Conservation (phyloP, 2,329 filamentous ascomycete genomes). For the Aureobasidium sp. region DNA sequence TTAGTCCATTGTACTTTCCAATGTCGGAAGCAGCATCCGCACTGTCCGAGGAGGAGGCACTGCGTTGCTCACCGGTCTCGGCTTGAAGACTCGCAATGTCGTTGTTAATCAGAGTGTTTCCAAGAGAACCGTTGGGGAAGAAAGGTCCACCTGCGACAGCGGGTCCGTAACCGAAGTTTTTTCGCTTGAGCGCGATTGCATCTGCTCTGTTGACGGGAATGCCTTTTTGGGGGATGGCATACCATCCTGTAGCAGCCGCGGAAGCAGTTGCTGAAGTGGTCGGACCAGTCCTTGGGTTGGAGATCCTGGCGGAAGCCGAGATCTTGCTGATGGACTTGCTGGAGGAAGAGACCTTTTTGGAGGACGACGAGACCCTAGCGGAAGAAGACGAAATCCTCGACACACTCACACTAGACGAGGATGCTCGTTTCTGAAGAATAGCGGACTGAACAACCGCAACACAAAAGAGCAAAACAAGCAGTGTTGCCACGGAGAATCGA, state of each 20-base stretch:
- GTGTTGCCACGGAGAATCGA: neutral
- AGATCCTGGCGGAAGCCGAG: neutral
- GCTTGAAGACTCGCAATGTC: neutral
- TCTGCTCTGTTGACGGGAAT: neutral
- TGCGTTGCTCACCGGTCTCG: neutral
- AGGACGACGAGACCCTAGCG: neutral
- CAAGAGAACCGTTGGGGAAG: neutral
- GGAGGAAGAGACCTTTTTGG: neutral
- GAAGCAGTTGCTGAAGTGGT: neutral
- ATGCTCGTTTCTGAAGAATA: neutral
- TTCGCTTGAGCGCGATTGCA: neutral
- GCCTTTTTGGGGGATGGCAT: neutral
- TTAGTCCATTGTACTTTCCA: neutral
- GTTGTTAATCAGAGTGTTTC: neutral
- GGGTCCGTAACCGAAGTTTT: neutral
- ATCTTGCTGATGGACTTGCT: neutral
- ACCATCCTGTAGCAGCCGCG: neutral
- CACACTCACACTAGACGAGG: neutral
- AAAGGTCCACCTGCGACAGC: neutral
- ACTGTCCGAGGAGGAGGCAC: neutral
- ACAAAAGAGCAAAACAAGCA: neutral
- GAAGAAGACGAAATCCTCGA: neutral
- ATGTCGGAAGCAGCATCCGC: neutral
- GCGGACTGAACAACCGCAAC: neutral
- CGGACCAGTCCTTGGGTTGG: neutral